Percentiles rank a stretch among this genome's conserved stretches.
Conservation (phyloP, 768 basidiomycete genomes). For the Clavulina sp. region DNA sequence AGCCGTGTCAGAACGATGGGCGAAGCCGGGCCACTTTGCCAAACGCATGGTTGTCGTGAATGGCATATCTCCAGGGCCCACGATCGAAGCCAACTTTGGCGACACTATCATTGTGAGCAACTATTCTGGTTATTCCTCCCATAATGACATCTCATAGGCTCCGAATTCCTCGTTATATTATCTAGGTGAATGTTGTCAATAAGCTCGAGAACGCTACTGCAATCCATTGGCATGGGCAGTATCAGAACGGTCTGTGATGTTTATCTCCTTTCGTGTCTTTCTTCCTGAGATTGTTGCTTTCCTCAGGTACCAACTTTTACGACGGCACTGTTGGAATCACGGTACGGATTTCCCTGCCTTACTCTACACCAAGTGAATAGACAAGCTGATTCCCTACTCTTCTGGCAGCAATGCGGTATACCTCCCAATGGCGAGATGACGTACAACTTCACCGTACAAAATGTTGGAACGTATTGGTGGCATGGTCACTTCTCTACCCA, state of each 20-base stretch:
- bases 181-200: slow-evolving; percentile 5
- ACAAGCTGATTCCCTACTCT: slow-evolving; percentile 9
- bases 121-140: background rate
- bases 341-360: slow-evolving; percentile 12
- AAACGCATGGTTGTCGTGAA: slow-evolving; percentile 12
- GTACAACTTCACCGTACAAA: background rate
- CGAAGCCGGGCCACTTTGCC: background rate
- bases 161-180: background rate
- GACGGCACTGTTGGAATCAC: slow-evolving; percentile 11
- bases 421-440: slow-evolving; percentile 2
- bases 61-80: slow-evolving; percentile 11
- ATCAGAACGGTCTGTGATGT: slow-evolving; percentile 9
- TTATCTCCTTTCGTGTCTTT: background rate
- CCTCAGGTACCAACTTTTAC: slow-evolving; percentile 4
- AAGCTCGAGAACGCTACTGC: slow-evolving; percentile 3
- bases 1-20: background rate
- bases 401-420: slow-evolving; percentile 9
- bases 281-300: background rate
- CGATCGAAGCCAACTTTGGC: slow-evolving; percentile 11
- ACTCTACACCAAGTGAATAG: no score
- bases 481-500: background rate
- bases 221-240: slow-evolving; percentile 14
- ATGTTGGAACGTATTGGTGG: slow-evolving; percentile 2
- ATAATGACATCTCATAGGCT: no score
- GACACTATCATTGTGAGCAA: slow-evolving; percentile 5